Percentiles rank a stretch among this genome's conserved stretches.
phyloP scores from a whole-genome alignment of 495 filamentous ascomycete genomes.

The Daldinia vernicosa region DNA sequence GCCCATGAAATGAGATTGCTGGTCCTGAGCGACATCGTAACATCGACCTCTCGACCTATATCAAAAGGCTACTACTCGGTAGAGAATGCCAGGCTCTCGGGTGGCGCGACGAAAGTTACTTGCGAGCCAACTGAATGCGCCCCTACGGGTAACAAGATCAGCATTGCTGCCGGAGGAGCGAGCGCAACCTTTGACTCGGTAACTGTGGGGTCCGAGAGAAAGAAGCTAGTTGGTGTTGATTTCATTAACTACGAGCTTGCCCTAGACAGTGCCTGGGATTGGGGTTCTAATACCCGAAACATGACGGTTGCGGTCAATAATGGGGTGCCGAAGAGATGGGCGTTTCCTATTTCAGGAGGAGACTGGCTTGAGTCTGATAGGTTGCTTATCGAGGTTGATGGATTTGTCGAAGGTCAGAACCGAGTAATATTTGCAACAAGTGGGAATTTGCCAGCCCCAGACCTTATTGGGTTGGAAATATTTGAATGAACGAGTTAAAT shows the following conservation, averaged over 20 bases:
- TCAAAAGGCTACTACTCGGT: constrained; percentile 52
- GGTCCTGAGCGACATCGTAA: constrained; percentile 50
- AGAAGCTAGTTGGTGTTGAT: constrained; percentile 56
- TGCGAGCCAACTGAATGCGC: constrained; percentile 49
- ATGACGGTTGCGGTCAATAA: constrained; percentile 58
- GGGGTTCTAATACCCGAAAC: constrained; percentile 57
- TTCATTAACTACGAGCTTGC: constrained; percentile 64
- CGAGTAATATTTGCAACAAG: constrained; percentile 34
- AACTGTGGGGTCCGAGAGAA: constrained; percentile 29
- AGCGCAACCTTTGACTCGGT: constrained; percentile 38
- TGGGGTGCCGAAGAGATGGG: constrained; percentile 51
- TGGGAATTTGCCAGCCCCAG: constrained; percentile 25
- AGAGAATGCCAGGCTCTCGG: constrained; percentile 49
- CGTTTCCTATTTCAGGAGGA: constrained; percentile 58
- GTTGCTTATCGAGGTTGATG: constrained; percentile 54
- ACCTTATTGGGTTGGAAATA: constrained; percentile 43
- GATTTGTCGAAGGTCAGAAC: constrained; percentile 54
- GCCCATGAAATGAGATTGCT: constrained; percentile 57
- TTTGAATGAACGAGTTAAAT: constrained; percentile 22
- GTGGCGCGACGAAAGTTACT: constrained; percentile 43
- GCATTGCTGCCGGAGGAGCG: constrained; percentile 38
- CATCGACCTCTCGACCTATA: constrained; percentile 43
- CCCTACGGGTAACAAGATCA: constrained; percentile 57
- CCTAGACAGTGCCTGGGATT: constrained; percentile 53
- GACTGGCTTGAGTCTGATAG: constrained; percentile 62